Conservation (phyloP, 1,139 yeast species). For the Spathaspora jeffriesii region DNA sequence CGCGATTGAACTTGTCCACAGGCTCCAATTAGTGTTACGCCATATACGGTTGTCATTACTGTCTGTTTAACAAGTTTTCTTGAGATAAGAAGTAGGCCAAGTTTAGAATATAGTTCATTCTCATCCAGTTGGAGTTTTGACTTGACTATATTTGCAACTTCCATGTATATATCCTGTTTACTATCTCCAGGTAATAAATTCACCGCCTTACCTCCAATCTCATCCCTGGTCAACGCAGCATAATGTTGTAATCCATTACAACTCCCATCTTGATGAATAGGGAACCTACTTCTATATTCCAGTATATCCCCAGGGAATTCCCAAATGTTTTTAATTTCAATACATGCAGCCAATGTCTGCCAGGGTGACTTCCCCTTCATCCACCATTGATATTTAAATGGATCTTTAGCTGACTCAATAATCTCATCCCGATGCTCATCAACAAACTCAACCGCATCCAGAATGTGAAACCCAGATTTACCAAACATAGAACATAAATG, state of each 20-base stretch:
- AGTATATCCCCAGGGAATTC: slow-evolving; percentile 17
- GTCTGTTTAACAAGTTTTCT: slow-evolving; percentile 44
- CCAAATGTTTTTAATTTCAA: slow-evolving; percentile 28
- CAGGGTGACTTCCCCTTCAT: slow-evolving; percentile 40
- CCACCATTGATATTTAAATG: slow-evolving; percentile 38
- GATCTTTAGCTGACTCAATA: slow-evolving; percentile 28
- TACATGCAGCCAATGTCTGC: slow-evolving; percentile 38
- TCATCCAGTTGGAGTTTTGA: slow-evolving; percentile 14
- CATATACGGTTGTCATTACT: slow-evolving; percentile 51
- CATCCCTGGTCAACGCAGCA: slow-evolving; percentile 43
- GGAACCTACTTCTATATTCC: slow-evolving; percentile 31
- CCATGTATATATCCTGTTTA: slow-evolving; percentile 36
- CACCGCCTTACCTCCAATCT: slow-evolving; percentile 38
- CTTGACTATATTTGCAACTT: slow-evolving; percentile 30
- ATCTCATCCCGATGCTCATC: slow-evolving; percentile 22
- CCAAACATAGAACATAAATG: slow-evolving; percentile 42
- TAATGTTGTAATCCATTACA: slow-evolving; percentile 52
- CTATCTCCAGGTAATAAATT: slow-evolving; percentile 26
- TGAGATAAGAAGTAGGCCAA: slow-evolving; percentile 21
- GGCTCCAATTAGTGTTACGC: slow-evolving; percentile 44
- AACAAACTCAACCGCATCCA: slow-evolving; percentile 28
- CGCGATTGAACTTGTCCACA: slow-evolving; percentile 29
- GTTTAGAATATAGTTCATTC: slow-evolving; percentile 12
- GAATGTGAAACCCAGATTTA: slow-evolving; percentile 23
- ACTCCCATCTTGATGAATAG: slow-evolving; percentile 48